Base-by-base conservation (phyloP, 805 yeast genomes). In the Ogataea pilisensis region DNA sequence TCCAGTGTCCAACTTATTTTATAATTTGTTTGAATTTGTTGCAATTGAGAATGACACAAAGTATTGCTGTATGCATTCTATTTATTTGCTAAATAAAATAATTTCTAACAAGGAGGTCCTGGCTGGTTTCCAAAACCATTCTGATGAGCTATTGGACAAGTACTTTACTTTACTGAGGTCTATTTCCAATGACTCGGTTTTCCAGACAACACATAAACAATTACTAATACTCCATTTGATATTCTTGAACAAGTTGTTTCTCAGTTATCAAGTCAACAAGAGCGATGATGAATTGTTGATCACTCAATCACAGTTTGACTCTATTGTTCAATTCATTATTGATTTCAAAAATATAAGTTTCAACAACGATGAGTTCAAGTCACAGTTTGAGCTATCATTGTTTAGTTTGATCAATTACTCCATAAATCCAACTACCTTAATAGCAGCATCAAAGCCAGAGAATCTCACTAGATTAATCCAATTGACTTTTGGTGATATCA, bases 231-330 rank as follows among this genome's bases (percentile, higher is more conserved):
- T 43, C 17, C 32, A 39, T 19, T 16, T 43, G 5, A 20, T 38
- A 20, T 43, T 43, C 20, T 36, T 43, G 24, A 49, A 42, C 42
- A 53, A 49, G 40, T 26, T 53, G 30, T 38, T 50, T 13, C 25
- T 37, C 8, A 42, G 32, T 18, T 30, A 37, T 13, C 21, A 34
- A 7, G 5, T 9, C 8, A 30, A 31, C 8, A 29, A 31, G 8
- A 13, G 13, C 8, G 7, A n/a, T 34, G 8, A 18, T 2, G 19
- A 31, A 3, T 8, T 30, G 11, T 17, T 13, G 16, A 19, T n/a
- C 17, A 14, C 2, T 8, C 7, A 20, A 6, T 4, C n/a, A 12
- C 24, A 32, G 17, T 37, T 24, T 18, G 9, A 25, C 5, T 27
- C 29, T n/a, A n/a, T n/a, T n/a, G n/a, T n/a, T n/a, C n/a, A 32